These are phyloP conservation scores for Blepharisma stoltei DNA, from an alignment of 73 alveolate genomes.

Conservation along the genomic window DNA sequence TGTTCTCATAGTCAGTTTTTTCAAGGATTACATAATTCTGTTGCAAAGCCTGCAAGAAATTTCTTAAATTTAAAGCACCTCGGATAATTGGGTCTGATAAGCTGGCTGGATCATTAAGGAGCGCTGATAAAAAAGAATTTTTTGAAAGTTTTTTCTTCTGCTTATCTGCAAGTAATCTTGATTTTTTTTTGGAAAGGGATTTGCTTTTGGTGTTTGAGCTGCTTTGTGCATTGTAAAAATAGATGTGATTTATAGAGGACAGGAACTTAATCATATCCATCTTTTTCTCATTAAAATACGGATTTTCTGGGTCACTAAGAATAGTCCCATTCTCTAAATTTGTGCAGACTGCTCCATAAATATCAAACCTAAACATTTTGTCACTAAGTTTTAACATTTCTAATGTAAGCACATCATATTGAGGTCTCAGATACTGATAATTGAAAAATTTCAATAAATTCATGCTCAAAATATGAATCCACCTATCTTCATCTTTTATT, in stretches of 20 bases:
- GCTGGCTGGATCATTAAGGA: not conserved
- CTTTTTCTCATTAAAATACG: not conserved
- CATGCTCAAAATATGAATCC: no score
- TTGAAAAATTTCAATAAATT: no score
- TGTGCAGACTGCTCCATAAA: conserved; percentile 23
- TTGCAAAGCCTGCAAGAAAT: not conserved
- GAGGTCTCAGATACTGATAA: not conserved
- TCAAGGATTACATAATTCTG: not conserved
- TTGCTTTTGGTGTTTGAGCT: not conserved
- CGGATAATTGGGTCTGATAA: conserved; percentile 5
- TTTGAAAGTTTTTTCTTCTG: not conserved
- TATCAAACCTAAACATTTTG: conserved; percentile 1
- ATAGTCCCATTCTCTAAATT: not conserved
- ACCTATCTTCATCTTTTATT: no score
- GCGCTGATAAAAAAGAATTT: not conserved
- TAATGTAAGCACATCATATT: not conserved
- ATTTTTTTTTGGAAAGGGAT: no score
- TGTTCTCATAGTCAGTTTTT: not conserved
- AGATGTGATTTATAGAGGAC: not conserved
- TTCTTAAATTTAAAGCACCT: conserved; percentile 8
- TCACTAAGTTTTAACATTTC: not conserved
- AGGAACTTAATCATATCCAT: conserved; percentile 9
- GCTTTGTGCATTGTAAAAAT: not conserved
- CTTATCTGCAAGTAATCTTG: no score
- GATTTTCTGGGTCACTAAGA: not conserved